Base-by-base conservation (phyloP, 2,329 filamentous ascomycete genomes). In the Cadophora sp. region DNA sequence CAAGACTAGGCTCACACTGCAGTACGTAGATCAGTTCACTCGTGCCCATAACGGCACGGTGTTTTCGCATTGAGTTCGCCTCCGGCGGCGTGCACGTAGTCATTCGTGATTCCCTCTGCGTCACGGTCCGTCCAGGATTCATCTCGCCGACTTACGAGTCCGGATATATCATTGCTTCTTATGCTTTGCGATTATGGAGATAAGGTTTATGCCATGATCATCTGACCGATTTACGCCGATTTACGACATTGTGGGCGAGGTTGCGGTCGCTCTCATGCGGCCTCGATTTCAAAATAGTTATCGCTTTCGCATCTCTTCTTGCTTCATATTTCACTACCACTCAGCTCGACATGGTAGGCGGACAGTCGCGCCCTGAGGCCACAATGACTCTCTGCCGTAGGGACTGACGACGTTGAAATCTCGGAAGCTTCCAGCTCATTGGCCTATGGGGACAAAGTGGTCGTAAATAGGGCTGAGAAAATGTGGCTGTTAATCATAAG, bases 381-480 rank as follows among this genome's bases (percentile, higher is more conserved):
- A 36, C 50, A 59, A 48, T 20, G 22, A 59, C 4, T 27, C 43
- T 45, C 18, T 39, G 27, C 58, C 50, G 58, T 24, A 51, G 43
- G 18, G 48, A 41, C 36, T 30, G 50, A 53, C 41, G 30, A 62
- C 6, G n/a, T 50, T 14, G 51, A 56, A 20, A 22, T 14, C 45
- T 53, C 55, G 18, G 48, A 22, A 36, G 53, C 55, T 58, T 58
- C 24, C 53, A 18, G 48, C 24, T 16, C 24, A 63, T 59, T 62
- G 53, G 41, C 56, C 56, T 58, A 58, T 62, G 22, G 18, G 14
- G n/a, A 11, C 20, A 27, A 27, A 53, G 59, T n/a, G n/a, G 22
- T 68, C 66, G 66, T 66, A 63, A 59, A 64, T 53, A 64, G 60
- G 66, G 66, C 64, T 68, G 66, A 66, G 24, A 20, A 24, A 14